Conservation (phyloP, 2,329 filamentous ascomycete genomes). For the Calonectria fujianensis region DNA sequence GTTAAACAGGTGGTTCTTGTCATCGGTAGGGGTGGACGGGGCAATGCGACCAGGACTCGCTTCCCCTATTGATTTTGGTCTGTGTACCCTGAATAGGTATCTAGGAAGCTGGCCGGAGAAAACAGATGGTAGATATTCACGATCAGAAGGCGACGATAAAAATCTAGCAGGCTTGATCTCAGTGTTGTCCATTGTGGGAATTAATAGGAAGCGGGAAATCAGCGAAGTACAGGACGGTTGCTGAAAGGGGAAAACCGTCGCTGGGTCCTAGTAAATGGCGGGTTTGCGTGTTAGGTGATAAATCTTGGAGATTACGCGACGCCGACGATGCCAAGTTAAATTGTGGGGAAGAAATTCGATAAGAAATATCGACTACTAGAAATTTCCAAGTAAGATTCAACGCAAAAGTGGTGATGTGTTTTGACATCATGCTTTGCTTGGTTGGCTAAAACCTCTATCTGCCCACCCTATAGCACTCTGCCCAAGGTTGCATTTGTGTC, state of each 20-base stretch:
- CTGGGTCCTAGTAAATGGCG: no score
- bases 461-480: conserved; percentile 2
- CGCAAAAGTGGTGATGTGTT: background rate
- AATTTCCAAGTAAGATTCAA: background rate
- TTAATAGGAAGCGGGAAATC: background rate
- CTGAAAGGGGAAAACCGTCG: no score
- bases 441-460: background rate
- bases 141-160: no score
- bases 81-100: background rate
- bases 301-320: background rate
- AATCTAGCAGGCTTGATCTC: background rate
- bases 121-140: background rate
- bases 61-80: background rate
- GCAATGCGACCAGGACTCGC: background rate
- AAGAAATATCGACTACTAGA: background rate
- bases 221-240: no score
- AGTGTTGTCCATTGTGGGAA: background rate
- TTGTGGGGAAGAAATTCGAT: background rate
- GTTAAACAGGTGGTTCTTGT: background rate
- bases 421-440: conserved; percentile 6
- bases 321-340: no score
- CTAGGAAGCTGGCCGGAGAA: background rate
- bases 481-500: conserved; percentile 4
- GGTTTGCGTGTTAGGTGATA: no score
- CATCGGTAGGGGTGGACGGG: no score